Evolutionary conservation across 371 early-diverging fungal genomes (phyloP).

Genomic region (Mortierella sp.): DNA sequence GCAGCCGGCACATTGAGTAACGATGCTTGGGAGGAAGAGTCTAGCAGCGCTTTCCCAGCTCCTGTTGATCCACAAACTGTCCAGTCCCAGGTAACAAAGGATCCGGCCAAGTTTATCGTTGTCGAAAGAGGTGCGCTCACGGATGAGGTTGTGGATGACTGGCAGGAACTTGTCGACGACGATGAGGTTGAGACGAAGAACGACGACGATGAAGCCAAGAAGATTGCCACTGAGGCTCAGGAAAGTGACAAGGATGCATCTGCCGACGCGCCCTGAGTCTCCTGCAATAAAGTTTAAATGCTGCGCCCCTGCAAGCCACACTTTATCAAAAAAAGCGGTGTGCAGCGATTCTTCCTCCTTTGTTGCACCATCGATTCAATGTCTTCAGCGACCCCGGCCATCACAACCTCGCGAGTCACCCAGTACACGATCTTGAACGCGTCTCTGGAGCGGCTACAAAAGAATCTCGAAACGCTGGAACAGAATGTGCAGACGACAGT

Average conservation of each 20-base stretch:
- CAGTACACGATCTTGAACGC: constrained; percentile 51
- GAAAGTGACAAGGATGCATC: not conserved
- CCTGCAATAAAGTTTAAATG: too few relatives aligned
- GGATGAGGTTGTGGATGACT: constrained; percentile 49
- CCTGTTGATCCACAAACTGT: not conserved
- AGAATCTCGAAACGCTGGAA: constrained; percentile 37
- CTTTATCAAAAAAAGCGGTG: not conserved
- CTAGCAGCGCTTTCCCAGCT: constrained; percentile 5
- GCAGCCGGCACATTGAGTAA: constrained; percentile 44
- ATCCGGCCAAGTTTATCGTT: constrained; percentile 42
- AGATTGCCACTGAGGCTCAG: too few relatives aligned
- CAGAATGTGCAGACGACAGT: constrained; percentile 42
- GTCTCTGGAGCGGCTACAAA: constrained; percentile 38
- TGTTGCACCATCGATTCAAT: not conserved
- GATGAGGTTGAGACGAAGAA: constrained; percentile 15
- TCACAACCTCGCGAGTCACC: constrained; percentile 30
- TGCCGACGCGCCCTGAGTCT: too few relatives aligned
- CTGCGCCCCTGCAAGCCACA: too few relatives aligned
- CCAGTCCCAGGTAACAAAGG: constrained; percentile 16
- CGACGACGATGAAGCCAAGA: not conserved
- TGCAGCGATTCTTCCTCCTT: not conserved
- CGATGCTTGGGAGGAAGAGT: constrained; percentile 49
- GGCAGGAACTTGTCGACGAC: constrained; percentile 47
- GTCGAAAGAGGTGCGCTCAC: constrained; percentile 43
- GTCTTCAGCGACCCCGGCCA: constrained; percentile 15